These are phyloP conservation scores for Cryptococcus sp. DNA, from an alignment of 1,284 basidiomycete genomes.

Conservation along the genomic window DNA sequence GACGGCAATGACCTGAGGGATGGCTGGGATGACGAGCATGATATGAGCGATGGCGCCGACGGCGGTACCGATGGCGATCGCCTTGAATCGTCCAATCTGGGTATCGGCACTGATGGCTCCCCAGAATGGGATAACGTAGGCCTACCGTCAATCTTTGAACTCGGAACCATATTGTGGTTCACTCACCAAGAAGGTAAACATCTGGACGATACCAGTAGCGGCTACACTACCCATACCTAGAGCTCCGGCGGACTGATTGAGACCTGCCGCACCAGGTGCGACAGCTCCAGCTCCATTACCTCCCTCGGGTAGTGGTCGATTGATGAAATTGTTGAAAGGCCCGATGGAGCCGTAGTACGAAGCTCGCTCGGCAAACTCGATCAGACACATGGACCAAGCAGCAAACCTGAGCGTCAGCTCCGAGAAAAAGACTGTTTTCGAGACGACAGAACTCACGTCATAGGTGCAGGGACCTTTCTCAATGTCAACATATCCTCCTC, in stretches of 20 bases:
- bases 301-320: constrained; percentile 53
- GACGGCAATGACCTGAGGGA: constrained; percentile 26
- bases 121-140: constrained; percentile 26
- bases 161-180: not conserved
- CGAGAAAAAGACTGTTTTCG: not conserved
- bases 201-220: constrained; percentile 17
- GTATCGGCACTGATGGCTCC: constrained; percentile 62
- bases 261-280: constrained; percentile 58
- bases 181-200: constrained; percentile 20
- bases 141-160: not conserved
- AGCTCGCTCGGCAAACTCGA: constrained; percentile 16
- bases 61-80: constrained; percentile 53
- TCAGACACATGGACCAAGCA: constrained; percentile 12
- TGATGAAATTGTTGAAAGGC: constrained; percentile 3
- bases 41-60: constrained; percentile 1
- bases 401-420: constrained; percentile 2
- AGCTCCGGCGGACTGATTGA: constrained; percentile 57
- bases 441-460: not conserved
- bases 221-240: constrained; percentile 20
- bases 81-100: constrained; percentile 67
- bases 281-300: constrained; percentile 67
- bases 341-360: constrained; percentile 13
- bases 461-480: constrained; percentile 7
- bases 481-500: not conserved
- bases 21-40: constrained; percentile 21